phyloP scores from a whole-genome alignment of 2,329 filamentous ascomycete genomes.

The Eutypa lata region DNA sequence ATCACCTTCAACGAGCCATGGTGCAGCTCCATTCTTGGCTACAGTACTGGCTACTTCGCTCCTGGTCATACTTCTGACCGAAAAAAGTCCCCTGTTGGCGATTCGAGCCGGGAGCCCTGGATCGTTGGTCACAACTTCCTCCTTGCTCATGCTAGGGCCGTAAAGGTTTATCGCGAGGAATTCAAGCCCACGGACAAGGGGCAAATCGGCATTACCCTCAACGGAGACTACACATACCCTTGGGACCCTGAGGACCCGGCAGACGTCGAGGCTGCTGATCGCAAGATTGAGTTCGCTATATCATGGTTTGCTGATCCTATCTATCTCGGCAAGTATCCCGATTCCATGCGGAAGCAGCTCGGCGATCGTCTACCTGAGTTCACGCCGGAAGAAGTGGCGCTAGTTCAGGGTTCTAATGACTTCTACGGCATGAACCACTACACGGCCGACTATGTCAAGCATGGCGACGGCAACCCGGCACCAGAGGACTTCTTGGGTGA shows the following conservation, averaged over 20 bases:
- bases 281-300: constrained; percentile 85
- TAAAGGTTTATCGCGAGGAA: constrained; percentile 78
- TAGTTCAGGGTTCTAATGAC: constrained; percentile 85
- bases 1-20: constrained; percentile 90
- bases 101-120: constrained; percentile 77
- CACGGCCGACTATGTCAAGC: constrained; percentile 81
- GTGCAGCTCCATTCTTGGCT: constrained; percentile 79
- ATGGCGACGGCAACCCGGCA: constrained; percentile 59
- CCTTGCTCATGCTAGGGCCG: constrained; percentile 74
- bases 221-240: constrained; percentile 79
- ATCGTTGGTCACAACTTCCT: constrained; percentile 77
- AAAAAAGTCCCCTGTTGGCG: constrained; percentile 65
- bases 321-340: constrained; percentile 81
- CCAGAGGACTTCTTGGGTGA: constrained; percentile 72
- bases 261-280: constrained; percentile 72
- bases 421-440: constrained; percentile 97
- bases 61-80: constrained; percentile 80
- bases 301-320: constrained; percentile 87
- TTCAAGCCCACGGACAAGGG: constrained; percentile 73
- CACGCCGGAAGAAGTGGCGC: constrained; percentile 65
- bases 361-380: constrained; percentile 74
- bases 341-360: constrained; percentile 78
- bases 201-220: constrained; percentile 83
- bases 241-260: constrained; percentile 75
- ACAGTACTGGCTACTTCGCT: constrained; percentile 73